Evolutionary conservation across 345 rosid species (phyloP), one percentile per base, ranked within the genome.

Genomic region (Zanthoxylum bungeanum): DNA sequence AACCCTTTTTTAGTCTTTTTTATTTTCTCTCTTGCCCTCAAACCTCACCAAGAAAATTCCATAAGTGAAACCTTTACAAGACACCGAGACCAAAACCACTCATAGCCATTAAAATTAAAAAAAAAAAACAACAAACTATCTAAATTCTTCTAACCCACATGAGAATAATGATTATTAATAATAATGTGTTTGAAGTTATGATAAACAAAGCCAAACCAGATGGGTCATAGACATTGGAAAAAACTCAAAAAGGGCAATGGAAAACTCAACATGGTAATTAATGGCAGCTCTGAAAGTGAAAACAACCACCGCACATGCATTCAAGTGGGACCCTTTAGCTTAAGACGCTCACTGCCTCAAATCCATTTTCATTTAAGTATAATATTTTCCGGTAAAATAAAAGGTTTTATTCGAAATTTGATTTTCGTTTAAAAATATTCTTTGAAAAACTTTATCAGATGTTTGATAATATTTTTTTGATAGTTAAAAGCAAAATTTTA

Each of bases 321-420:
- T 22, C 81, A 77, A 69, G 92, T 85, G 93, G 96, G 89, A 70
- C 80, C 94, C 31, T 68, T 69, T 69, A 33, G 80, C 93, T 84
- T 83, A 63, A 64, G 79, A 79, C 89, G 85, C 89, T 86, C 97
- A 83, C 88, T 81, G 78, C 66, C 49, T 44, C 49, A 19, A n/a
- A n/a, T n/a, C n/a, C n/a, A n/a, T n/a, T n/a, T n/a, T n/a, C n/a
- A n/a, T n/a, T n/a, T n/a, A n/a, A n/a, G n/a, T n/a, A n/a, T n/a
- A n/a, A n/a, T n/a, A n/a, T n/a, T n/a, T n/a, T n/a, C n/a, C n/a
- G n/a, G n/a, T n/a, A n/a, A n/a, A n/a, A n/a, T n/a, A n/a, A n/a
- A n/a, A n/a, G n/a, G n/a, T n/a, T n/a, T n/a, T n/a, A n/a, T n/a
- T n/a, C n/a, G n/a, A n/a, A n/a, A n/a, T n/a, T n/a, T n/a, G n/a